Percentiles rank a stretch among this genome's conserved stretches.
phyloP scores from a whole-genome alignment of 345 rosid genomes.

The Lenwebbia sp. region DNA sequence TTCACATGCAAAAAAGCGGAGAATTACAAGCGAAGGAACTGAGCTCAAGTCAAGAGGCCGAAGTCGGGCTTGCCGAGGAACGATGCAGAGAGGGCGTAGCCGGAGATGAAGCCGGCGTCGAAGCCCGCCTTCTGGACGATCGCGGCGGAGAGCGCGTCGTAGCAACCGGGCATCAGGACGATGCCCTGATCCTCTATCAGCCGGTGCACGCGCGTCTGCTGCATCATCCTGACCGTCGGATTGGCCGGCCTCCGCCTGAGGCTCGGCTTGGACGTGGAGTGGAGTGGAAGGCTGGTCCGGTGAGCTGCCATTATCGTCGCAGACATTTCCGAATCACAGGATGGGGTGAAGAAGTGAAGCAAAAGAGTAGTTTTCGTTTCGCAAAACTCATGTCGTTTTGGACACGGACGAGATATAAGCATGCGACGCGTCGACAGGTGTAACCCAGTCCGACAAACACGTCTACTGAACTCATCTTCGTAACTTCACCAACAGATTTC shows the following conservation, averaged over 20 bases:
- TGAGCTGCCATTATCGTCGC: background rate
- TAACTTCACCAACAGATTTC: background rate
- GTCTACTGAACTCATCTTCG: background rate
- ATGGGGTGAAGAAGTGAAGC: background rate
- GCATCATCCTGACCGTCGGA: slow-evolving; percentile 27
- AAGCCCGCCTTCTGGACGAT: slow-evolving; percentile 36
- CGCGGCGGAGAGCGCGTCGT: slow-evolving; percentile 45
- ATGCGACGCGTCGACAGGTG: background rate
- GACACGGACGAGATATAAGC: background rate
- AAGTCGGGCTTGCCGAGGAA: slow-evolving; percentile 42
- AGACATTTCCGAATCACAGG: background rate
- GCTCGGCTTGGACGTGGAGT: background rate
- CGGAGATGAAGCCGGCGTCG: slow-evolving; percentile 37
- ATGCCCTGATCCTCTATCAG: slow-evolving; percentile 38
- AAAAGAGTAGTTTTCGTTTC: background rate
- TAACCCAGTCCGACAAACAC: background rate
- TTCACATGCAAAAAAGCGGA: background rate
- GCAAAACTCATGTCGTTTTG: background rate
- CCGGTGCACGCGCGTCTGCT: slow-evolving; percentile 29
- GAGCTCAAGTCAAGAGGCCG: slow-evolving; percentile 33
- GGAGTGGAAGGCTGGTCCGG: background rate
- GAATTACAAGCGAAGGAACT: background rate
- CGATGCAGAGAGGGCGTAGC: slow-evolving; percentile 41
- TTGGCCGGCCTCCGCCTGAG: background rate
- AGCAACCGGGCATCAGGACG: slow-evolving; percentile 36